phyloP scores from a whole-genome alignment of 2,329 filamentous ascomycete species.

The Venturia oleaginea region DNA sequence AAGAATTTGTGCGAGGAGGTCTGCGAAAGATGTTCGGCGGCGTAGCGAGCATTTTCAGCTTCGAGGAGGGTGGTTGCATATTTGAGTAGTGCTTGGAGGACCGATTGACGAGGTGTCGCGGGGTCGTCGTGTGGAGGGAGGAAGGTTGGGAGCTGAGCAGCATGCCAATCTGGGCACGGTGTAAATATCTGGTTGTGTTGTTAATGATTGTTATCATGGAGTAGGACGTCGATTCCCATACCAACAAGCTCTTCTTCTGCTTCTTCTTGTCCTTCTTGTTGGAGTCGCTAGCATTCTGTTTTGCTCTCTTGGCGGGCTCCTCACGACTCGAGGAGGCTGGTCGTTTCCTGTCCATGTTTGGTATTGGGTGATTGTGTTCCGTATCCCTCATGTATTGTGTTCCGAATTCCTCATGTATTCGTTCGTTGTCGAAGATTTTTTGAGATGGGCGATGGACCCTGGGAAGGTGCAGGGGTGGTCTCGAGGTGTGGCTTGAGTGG shows the following conservation, averaged over 20 bases:
- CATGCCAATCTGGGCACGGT: constrained; percentile 61
- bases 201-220: not conserved
- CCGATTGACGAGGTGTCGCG: constrained; percentile 38
- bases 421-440: not conserved
- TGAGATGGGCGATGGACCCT: not conserved
- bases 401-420: too few species aligned
- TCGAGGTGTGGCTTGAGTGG: not conserved
- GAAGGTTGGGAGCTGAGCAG: constrained; percentile 42
- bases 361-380: not conserved
- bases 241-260: constrained; percentile 26
- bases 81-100: constrained; percentile 52
- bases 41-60: constrained; percentile 67
- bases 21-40: constrained; percentile 58
- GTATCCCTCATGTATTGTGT: too few species aligned
- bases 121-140: constrained; percentile 39
- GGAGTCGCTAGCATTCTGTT: constrained; percentile 14
- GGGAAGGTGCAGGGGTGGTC: not conserved
- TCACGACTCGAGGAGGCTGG: constrained; percentile 24
- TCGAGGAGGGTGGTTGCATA: constrained; percentile 70
- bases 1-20: constrained; percentile 93
- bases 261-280: constrained; percentile 31
- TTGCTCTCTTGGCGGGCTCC: constrained; percentile 19
- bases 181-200: constrained; percentile 42
- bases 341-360: constrained; percentile 28
- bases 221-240: constrained; percentile 17